These are phyloP conservation scores for Debaryomyces maramus DNA, from an alignment of 805 yeast species.

Conservation along the genomic window DNA sequence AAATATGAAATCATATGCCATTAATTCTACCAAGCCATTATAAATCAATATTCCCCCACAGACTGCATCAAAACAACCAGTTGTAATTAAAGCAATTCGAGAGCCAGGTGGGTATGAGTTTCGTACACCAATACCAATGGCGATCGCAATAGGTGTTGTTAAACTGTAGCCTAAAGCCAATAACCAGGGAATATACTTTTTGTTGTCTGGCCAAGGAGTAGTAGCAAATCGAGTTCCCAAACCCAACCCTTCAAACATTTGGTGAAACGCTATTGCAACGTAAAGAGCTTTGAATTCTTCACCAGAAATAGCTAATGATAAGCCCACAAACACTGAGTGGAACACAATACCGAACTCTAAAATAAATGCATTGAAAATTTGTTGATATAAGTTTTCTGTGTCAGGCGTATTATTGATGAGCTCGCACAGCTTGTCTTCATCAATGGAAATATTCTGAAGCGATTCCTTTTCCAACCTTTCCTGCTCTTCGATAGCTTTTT, in stretches of 20 bases:
- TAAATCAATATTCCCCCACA: slow-evolving; percentile 38
- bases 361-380: slow-evolving; percentile 31
- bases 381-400: background rate
- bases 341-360: slow-evolving; percentile 79
- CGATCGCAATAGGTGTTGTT: slow-evolving; percentile 36
- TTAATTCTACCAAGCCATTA: slow-evolving; percentile 37
- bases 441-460: too few species aligned
- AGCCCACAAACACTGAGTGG: slow-evolving; percentile 81
- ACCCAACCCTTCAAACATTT: slow-evolving; percentile 84
- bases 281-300: slow-evolving; percentile 71
- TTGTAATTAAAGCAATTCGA: slow-evolving; percentile 30
- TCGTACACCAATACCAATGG: slow-evolving; percentile 38
- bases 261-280: slow-evolving; percentile 72
- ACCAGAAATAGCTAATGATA: slow-evolving; percentile 76
- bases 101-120: slow-evolving; percentile 33
- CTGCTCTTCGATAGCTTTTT: too few species aligned
- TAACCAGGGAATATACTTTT: slow-evolving; percentile 33
- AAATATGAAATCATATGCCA: slow-evolving; percentile 41
- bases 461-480: too few species aligned
- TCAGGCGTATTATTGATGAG: too few species aligned
- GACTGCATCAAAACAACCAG: slow-evolving; percentile 35
- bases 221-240: slow-evolving; percentile 65
- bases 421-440: background rate
- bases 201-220: slow-evolving; percentile 34
- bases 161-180: slow-evolving; percentile 29